A percentile compares a stretch with the other conserved stretches of the same genome.
Evolutionary conservation across 768 basidiomycete species (phyloP).

Genomic region (Pluteus cervinus): DNA sequence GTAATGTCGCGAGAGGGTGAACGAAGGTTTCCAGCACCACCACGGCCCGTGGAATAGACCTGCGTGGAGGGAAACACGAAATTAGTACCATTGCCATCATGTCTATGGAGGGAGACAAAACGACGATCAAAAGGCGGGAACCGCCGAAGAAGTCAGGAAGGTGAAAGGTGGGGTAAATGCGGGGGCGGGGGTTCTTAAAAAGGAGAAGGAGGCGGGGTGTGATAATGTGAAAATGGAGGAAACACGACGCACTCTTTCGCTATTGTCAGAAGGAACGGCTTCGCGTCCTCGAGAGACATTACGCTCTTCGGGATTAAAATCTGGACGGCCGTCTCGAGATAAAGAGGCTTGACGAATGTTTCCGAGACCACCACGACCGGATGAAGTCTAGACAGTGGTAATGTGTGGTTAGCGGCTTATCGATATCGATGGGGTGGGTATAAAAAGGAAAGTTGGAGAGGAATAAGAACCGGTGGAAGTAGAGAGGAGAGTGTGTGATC

Average conservation of each 20-base stretch:
- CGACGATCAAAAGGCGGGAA: too few species aligned
- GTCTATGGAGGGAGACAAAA: too few species aligned
- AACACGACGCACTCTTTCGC: too few species aligned
- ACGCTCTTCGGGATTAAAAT: constrained; percentile 48
- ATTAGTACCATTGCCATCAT: too few species aligned
- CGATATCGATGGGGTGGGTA: not conserved
- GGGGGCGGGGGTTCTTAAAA: constrained; percentile 2
- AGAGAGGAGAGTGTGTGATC: too few species aligned
- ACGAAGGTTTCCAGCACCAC: constrained; percentile 82
- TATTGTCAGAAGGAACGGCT: too few species aligned
- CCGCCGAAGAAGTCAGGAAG: constrained; percentile 3
- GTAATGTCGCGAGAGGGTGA: constrained; percentile 58
- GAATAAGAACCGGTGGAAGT: constrained; percentile 43
- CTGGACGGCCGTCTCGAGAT: constrained; percentile 38
- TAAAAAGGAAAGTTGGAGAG: constrained; percentile 1
- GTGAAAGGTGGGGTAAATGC: constrained; percentile 4
- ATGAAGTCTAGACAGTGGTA: constrained; percentile 33
- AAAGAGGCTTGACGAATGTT: constrained; percentile 51
- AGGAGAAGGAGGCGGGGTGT: too few species aligned
- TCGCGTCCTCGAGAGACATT: constrained; percentile 60
- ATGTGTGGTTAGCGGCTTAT: constrained; percentile 2
- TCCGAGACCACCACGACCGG: constrained; percentile 64
- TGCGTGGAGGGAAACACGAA: too few species aligned
- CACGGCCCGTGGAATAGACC: constrained; percentile 61
- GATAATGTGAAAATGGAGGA: too few species aligned